A percentile compares a stretch with the other conserved stretches of the same genome.
phyloP scores from a whole-genome alignment of 495 filamentous ascomycete species.

The Aspergillus bertholletiae region DNA sequence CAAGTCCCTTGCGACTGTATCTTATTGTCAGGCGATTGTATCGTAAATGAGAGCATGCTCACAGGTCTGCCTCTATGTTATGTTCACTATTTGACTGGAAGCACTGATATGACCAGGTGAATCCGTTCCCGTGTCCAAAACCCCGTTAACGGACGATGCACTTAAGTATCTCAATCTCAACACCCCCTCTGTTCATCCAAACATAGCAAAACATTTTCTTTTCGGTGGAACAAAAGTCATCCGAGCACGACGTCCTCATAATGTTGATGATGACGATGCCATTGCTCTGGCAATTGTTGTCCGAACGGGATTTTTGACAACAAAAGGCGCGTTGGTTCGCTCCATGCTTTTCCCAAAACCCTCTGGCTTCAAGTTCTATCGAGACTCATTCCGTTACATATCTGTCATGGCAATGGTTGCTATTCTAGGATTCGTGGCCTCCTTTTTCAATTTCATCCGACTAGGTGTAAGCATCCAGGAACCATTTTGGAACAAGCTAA shows the following conservation, averaged over 20 bases:
- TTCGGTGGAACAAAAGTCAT: constrained; percentile 97
- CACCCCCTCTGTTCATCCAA: constrained; percentile 72
- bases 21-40: constrained; percentile 89
- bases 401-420: constrained; percentile 95
- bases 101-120: constrained; percentile 59
- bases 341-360: constrained; percentile 99
- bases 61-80: constrained; percentile 54
- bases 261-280: constrained; percentile 80
- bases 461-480: constrained; percentile 51
- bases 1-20: constrained; percentile 94
- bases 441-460: constrained; percentile 87
- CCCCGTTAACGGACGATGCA: constrained; percentile 78
- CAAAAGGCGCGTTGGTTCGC: constrained; percentile 91
- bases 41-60: constrained; percentile 99
- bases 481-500: constrained; percentile 17
- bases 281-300: constrained; percentile 89
- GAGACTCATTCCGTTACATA: constrained; percentile 97
- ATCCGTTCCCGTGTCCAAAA: constrained; percentile 94
- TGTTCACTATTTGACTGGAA: neutral
- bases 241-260: constrained; percentile 81
- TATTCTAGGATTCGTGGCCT: constrained; percentile 79
- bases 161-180: constrained; percentile 69
- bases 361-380: constrained; percentile 96
- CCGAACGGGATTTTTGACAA: constrained; percentile 94
- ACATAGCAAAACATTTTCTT: constrained; percentile 81